These are phyloP conservation scores for Chaetomidium leptoderma DNA, from an alignment of 495 filamentous ascomycete genomes.

Conservation along the genomic window DNA sequence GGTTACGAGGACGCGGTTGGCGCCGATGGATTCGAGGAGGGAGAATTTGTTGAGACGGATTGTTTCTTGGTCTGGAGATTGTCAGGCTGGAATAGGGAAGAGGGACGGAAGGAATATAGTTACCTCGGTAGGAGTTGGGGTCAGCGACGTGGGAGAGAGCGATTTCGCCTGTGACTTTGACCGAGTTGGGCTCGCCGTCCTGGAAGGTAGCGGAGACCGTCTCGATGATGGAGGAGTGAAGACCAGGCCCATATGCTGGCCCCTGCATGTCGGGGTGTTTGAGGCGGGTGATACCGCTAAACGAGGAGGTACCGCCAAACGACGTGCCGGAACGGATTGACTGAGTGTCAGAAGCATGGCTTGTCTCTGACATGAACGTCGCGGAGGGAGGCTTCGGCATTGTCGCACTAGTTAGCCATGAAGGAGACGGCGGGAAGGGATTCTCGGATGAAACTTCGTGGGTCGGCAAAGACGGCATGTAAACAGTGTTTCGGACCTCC, in stretches of 20 bases:
- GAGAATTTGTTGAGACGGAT: slow-evolving; percentile 89
- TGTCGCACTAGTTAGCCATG: slow-evolving; percentile 34
- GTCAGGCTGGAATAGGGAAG: background rate
- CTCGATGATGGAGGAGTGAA: slow-evolving; percentile 90
- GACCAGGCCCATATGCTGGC: slow-evolving; percentile 64
- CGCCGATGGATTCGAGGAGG: slow-evolving; percentile 88
- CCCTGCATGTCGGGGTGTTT: slow-evolving; percentile 78
- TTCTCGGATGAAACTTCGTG: slow-evolving; percentile 40
- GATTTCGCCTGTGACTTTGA: slow-evolving; percentile 81
- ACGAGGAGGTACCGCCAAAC: slow-evolving; percentile 44
- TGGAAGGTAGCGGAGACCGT: slow-evolving; percentile 83
- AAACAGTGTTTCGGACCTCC: slow-evolving; percentile 86
- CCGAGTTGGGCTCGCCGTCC: slow-evolving; percentile 62
- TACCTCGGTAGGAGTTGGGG: slow-evolving; percentile 39
- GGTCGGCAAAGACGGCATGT: slow-evolving; percentile 53
- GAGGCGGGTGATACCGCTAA: slow-evolving; percentile 49
- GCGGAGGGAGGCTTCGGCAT: slow-evolving; percentile 40
- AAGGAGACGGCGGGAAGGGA: slow-evolving; percentile 45
- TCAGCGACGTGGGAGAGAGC: slow-evolving; percentile 75
- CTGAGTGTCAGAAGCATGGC: slow-evolving; percentile 73
- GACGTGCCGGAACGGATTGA: slow-evolving; percentile 89
- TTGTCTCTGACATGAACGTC: slow-evolving; percentile 48
- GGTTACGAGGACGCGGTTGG: slow-evolving; percentile 84
- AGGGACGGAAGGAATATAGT: background rate
- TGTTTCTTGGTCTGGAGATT: slow-evolving; percentile 49